Conservation (phyloP, 768 basidiomycete genomes). For the Lactifluus subvellereus region DNA sequence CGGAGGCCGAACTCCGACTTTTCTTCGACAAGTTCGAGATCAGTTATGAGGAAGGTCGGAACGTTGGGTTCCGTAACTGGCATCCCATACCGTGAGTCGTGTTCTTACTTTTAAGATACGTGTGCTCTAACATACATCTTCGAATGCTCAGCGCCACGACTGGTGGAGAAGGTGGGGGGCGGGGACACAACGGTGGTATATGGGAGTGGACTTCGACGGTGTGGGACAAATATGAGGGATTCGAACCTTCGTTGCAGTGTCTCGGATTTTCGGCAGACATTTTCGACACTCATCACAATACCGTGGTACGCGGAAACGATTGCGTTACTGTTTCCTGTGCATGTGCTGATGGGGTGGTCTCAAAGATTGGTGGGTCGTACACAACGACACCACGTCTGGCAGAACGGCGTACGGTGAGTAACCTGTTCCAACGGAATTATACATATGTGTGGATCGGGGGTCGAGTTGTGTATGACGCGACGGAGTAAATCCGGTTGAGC, state of each 20-base stretch:
- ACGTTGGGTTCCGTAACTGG: slow-evolving; percentile 89
- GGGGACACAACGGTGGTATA: slow-evolving; percentile 87
- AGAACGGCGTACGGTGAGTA: slow-evolving; percentile 69
- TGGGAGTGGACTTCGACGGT: slow-evolving; percentile 97
- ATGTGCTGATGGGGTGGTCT: slow-evolving; percentile 14
- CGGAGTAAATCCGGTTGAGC: slow-evolving; percentile 2
- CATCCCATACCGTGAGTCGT: slow-evolving; percentile 79
- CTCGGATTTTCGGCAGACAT: slow-evolving; percentile 92
- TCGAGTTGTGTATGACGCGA: slow-evolving; percentile 50
- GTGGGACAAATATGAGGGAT: slow-evolving; percentile 70
- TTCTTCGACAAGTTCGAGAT: slow-evolving; percentile 72
- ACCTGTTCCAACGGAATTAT: slow-evolving; percentile 92
- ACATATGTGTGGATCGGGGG: slow-evolving; percentile 86
- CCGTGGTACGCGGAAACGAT: slow-evolving; percentile 60
- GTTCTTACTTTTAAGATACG: neutral
- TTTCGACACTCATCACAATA: slow-evolving; percentile 79
- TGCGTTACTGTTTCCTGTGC: neutral
- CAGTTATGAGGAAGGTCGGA: slow-evolving; percentile 72
- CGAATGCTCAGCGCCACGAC: slow-evolving; percentile 54
- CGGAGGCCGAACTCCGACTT: slow-evolving; percentile 77
- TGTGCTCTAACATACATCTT: slow-evolving; percentile 5
- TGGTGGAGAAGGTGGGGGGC: slow-evolving; percentile 47
- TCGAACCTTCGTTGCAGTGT: slow-evolving; percentile 67
- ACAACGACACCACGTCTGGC: slow-evolving; percentile 80
- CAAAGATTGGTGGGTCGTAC: slow-evolving; percentile 84